phyloP scores from a whole-genome alignment of 495 filamentous ascomycete genomes.

The Penicillium flavigenum region DNA sequence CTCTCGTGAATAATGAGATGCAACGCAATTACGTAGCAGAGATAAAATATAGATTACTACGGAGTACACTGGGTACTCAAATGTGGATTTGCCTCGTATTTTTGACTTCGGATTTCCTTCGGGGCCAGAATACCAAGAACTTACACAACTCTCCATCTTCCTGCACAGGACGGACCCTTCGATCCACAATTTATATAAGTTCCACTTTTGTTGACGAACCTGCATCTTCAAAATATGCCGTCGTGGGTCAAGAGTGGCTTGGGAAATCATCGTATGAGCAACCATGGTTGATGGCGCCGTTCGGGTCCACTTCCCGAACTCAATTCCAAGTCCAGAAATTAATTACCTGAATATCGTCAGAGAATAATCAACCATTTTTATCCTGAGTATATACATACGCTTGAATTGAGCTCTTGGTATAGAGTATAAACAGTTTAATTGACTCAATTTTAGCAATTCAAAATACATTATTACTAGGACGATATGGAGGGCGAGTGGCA shows the following conservation, averaged over 20 bases:
- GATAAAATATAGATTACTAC: neutral
- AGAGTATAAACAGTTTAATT: neutral
- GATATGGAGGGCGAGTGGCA: neutral
- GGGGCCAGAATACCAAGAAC: neutral
- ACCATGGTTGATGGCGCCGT: slow-evolving; percentile 9
- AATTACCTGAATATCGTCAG: neutral
- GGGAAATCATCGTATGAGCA: neutral
- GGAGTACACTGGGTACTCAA: no score
- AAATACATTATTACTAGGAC: neutral
- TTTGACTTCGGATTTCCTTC: neutral
- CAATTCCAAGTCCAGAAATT: slow-evolving; percentile 1
- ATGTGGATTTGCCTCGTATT: slow-evolving; percentile 13
- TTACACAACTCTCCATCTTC: neutral
- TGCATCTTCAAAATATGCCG: no score
- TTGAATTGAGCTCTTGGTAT: neutral
- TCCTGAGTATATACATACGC: no score
- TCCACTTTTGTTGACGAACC: neutral
- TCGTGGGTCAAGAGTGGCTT: neutral
- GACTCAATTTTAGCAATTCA: neutral
- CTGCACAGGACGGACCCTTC: neutral
- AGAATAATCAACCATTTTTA: neutral
- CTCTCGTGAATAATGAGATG: slow-evolving; percentile 4
- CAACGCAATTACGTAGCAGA: neutral
- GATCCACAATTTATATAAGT: neutral
- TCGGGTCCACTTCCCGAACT: slow-evolving; percentile 9